Evolutionary conservation across 768 basidiomycete genomes (phyloP), one percentile per base, ranked within the genome.

Genomic region (Boletus reticulatus): DNA sequence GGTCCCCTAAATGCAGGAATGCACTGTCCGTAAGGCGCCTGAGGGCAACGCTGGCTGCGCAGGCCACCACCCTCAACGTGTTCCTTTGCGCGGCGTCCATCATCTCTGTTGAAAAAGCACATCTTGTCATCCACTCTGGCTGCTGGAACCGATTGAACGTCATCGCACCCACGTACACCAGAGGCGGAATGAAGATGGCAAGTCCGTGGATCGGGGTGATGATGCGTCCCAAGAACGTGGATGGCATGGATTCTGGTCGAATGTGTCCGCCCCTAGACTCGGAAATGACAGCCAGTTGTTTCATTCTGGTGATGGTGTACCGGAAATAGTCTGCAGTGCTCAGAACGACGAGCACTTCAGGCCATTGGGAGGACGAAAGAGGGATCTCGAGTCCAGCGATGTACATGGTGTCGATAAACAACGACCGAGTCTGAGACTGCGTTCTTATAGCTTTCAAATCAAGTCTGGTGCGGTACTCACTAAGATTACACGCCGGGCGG

Each of bases 61-160:
- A 72, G 4, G 34, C 34, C 12, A 34, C 4, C 12, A 13, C 34
- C 34, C 13, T 34, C 34, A 14, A 27, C 27, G 27, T 9, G 27
- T 4, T 27, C 27, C 9, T 9, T 29, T 29, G 27, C 27, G 27
- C 9, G 27, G 8, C 1, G 27, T 27, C 27, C 8, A 27, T 27
- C 27, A 27, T 27, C 27, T 27, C 27, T 27, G 48, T 8, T 1
- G 66, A 52, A 22, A 72, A 51, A 7, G 62, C 55, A 20, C 47
- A 63, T 22, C 43, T 58, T 14, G 39, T 32, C 58, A 73, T 61
- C 74, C 75, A 75, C 12, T 50, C 50, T 1, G 72, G 71, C 46
- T 63, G 71, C 10, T 58, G 56, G 48, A 75, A 55, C 17, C 58
- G 32, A 41, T 69, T 72, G 39, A 65, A 43, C 1, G 22, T 57